phyloP scores from a whole-genome alignment of 495 filamentous ascomycete species.

The Penicillium cinerascens region DNA sequence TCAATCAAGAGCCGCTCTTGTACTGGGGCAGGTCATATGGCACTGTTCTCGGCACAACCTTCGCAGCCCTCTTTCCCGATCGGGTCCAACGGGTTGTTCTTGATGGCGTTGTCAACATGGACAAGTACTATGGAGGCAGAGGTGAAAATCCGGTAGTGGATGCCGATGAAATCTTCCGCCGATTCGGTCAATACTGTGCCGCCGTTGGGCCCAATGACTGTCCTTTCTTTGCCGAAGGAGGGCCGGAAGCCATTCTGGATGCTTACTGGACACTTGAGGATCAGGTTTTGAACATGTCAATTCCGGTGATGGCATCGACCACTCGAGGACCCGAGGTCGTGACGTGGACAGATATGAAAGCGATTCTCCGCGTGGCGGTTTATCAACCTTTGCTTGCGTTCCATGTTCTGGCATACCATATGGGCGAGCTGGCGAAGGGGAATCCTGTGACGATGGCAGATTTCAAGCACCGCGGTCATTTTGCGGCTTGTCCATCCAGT shows the following conservation, averaged over 20 bases:
- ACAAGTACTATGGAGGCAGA: slow-evolving; percentile 38
- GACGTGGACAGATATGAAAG: slow-evolving; percentile 41
- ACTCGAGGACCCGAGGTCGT: slow-evolving; percentile 40
- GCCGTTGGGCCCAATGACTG: slow-evolving; percentile 37
- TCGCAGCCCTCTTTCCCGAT: slow-evolving; percentile 52
- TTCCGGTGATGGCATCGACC: slow-evolving; percentile 37
- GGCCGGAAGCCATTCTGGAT: slow-evolving; percentile 34
- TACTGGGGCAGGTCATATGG: slow-evolving; percentile 72
- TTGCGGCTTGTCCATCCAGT: slow-evolving; percentile 36
- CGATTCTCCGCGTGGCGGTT: slow-evolving; percentile 27
- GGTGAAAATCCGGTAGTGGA: slow-evolving; percentile 47
- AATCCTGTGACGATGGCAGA: slow-evolving; percentile 52
- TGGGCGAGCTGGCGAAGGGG: slow-evolving; percentile 52
- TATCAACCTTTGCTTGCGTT: slow-evolving; percentile 63
- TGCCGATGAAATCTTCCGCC: slow-evolving; percentile 45
- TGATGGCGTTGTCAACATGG: slow-evolving; percentile 53
- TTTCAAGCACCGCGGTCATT: slow-evolving; percentile 36
- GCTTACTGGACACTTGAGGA: slow-evolving; percentile 40
- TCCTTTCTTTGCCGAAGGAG: slow-evolving; percentile 39
- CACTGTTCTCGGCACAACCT: slow-evolving; percentile 58
- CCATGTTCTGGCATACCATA: slow-evolving; percentile 49
- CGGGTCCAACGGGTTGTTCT: slow-evolving; percentile 47
- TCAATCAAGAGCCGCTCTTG: slow-evolving; percentile 46
- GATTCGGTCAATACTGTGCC: slow-evolving; percentile 48
- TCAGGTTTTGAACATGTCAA: slow-evolving; percentile 40